A percentile compares a stretch with the other conserved stretches of the same genome.
Evolutionary conservation across 768 basidiomycete genomes (phyloP).

Genomic region (Lactifluus subvellereus): DNA sequence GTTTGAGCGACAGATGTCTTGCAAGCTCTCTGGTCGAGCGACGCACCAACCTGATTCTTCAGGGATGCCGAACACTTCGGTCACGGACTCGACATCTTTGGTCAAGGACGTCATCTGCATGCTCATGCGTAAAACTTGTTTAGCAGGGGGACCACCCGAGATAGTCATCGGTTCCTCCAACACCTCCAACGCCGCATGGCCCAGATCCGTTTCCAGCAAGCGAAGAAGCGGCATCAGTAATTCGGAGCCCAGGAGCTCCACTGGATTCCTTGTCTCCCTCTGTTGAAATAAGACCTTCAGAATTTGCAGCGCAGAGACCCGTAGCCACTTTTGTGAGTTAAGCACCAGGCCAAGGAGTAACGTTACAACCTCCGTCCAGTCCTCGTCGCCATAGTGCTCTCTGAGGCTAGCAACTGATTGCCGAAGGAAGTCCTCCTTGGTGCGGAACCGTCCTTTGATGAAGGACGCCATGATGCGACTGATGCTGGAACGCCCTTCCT

Average conservation of each 20-base stretch:
- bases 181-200: slow-evolving; percentile 84
- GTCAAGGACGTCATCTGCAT: slow-evolving; percentile 54
- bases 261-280: slow-evolving; percentile 66
- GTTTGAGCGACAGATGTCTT: slow-evolving; percentile 65
- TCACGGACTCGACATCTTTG: slow-evolving; percentile 46
- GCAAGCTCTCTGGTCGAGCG: slow-evolving; percentile 55
- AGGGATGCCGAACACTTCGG: slow-evolving; percentile 77
- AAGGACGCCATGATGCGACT: slow-evolving; percentile 87
- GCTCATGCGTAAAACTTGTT: slow-evolving; percentile 89
- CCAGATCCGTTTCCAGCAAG: slow-evolving; percentile 81
- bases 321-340: slow-evolving; percentile 77
- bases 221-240: slow-evolving; percentile 87
- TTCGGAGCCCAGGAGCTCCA: slow-evolving; percentile 75
- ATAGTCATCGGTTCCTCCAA: slow-evolving; percentile 85
- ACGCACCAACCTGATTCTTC: slow-evolving; percentile 86
- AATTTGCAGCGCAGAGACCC: slow-evolving; percentile 78
- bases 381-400: slow-evolving; percentile 71
- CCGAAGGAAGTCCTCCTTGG: slow-evolving; percentile 88
- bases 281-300: slow-evolving; percentile 87
- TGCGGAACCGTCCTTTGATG: slow-evolving; percentile 80
- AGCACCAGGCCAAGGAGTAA: slow-evolving; percentile 82
- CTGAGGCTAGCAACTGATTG: slow-evolving; percentile 82
- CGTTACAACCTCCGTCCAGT: slow-evolving; percentile 78
- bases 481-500: slow-evolving; percentile 71
- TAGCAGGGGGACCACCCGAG: slow-evolving; percentile 68